Evolutionary conservation across 2,329 filamentous ascomycete genomes (phyloP).

Genomic region (Epicoccum sorghinum): DNA sequence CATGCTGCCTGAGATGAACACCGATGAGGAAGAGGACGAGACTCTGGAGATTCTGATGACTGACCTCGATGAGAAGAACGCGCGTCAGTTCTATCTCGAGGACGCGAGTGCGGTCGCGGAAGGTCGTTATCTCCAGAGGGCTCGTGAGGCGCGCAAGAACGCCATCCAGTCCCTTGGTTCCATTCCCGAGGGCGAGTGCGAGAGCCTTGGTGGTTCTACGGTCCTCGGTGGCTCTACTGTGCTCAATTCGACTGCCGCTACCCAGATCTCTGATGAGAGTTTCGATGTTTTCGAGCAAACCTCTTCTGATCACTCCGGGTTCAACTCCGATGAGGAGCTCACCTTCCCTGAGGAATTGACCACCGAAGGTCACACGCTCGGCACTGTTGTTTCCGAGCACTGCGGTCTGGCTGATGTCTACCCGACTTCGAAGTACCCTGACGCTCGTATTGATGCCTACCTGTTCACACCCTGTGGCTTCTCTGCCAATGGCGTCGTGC

Average conservation of each 20-base stretch:
- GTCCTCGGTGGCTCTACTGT: constrained; percentile 19
- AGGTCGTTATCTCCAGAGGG: constrained; percentile 73
- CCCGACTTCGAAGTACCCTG: constrained; percentile 83
- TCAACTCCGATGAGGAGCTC: constrained; percentile 62
- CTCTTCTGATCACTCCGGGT: constrained; percentile 65
- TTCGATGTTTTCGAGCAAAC: constrained; percentile 85
- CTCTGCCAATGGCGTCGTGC: constrained; percentile 94
- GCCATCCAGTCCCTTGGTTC: constrained; percentile 66
- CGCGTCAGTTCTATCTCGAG: constrained; percentile 73
- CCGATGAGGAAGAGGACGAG: constrained; percentile 70
- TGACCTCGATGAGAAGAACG: constrained; percentile 69
- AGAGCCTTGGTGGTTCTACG: constrained; percentile 41
- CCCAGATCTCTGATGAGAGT: constrained; percentile 58
- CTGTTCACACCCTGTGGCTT: constrained; percentile 97
- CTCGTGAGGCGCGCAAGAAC: constrained; percentile 66
- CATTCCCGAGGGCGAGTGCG: constrained; percentile 59
- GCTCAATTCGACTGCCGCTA: constrained; percentile 50
- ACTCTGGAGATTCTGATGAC: constrained; percentile 75
- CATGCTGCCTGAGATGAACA: constrained; percentile 51
- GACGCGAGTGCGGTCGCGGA: constrained; percentile 90
- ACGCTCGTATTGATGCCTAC: constrained; percentile 93
- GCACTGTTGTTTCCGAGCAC: constrained; percentile 86
- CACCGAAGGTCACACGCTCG: constrained; percentile 91
- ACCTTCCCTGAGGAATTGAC: constrained; percentile 75
- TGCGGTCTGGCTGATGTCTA: constrained; percentile 92